A percentile compares a stretch with the other conserved stretches of the same genome.
Evolutionary conservation across 179 eudicot species (phyloP).

Genomic region (Heliamphora pulchella): DNA sequence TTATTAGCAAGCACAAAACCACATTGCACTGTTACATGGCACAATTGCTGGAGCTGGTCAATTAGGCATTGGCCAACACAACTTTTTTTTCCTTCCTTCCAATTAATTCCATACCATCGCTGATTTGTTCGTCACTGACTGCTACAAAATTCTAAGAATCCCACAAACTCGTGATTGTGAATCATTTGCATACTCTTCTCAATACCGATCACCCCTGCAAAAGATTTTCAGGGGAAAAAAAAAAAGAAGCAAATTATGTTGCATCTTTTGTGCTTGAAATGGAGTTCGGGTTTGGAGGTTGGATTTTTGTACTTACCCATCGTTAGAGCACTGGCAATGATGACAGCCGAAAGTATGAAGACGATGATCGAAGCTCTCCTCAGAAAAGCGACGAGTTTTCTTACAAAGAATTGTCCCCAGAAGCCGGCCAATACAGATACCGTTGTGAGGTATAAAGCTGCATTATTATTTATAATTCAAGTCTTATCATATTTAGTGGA

Average conservation of each 20-base stretch:
- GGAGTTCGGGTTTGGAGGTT: neutral
- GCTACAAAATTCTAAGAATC: constrained; percentile 73
- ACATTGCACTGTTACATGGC: too few relatives aligned
- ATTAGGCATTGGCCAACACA: constrained; percentile 52
- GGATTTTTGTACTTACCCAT: constrained; percentile 56
- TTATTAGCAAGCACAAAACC: neutral
- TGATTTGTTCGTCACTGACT: constrained; percentile 39
- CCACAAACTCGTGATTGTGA: constrained; percentile 73
- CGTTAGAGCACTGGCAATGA: constrained; percentile 81
- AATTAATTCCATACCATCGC: neutral
- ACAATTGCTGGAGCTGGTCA: constrained; percentile 28
- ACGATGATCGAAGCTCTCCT: constrained; percentile 81
- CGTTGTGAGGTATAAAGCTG: constrained; percentile 76
- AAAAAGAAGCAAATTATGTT: neutral
- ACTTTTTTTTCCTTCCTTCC: neutral
- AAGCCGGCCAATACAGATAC: constrained; percentile 87
- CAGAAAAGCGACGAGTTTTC: constrained; percentile 65
- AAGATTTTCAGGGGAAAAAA: neutral
- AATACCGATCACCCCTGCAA: constrained; percentile 67
- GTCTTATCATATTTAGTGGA: neutral
- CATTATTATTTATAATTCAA: constrained; percentile 16
- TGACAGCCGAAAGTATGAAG: constrained; percentile 88
- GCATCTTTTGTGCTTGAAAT: neutral
- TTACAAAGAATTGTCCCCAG: constrained; percentile 85
- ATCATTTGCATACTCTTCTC: constrained; percentile 71